Conservation (phyloP, 768 basidiomycete genomes). For the Rhizopogon vinicolor region DNA sequence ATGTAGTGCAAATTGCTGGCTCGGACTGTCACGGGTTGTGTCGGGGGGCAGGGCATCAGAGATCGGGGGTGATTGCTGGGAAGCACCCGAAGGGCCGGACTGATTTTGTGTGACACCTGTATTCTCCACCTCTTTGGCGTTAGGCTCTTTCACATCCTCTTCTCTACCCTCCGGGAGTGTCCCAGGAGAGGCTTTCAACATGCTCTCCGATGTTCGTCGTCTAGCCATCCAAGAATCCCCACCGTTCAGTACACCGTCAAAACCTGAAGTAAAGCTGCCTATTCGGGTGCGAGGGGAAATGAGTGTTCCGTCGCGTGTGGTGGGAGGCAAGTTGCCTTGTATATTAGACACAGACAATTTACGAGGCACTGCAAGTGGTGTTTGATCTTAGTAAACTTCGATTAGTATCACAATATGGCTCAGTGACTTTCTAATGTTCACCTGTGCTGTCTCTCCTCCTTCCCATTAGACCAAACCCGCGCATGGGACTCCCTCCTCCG, state of each 20-base stretch:
- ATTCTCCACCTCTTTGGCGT: constrained; percentile 63
- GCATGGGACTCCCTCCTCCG: constrained; percentile 47
- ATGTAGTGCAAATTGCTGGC: neutral
- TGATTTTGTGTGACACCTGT: constrained; percentile 2
- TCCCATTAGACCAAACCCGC: constrained; percentile 59
- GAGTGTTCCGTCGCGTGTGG: constrained; percentile 52
- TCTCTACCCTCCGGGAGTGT: constrained; percentile 38
- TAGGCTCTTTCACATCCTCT: constrained; percentile 35
- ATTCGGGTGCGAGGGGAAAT: constrained; percentile 65
- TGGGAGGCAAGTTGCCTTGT: constrained; percentile 42
- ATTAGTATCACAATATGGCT: constrained; percentile 4
- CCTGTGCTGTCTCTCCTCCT: constrained; percentile 71
- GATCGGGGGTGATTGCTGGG: constrained; percentile 10
- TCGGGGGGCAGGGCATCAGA: constrained; percentile 8
- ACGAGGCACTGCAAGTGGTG: constrained; percentile 49
- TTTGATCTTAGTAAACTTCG: constrained; percentile 44
- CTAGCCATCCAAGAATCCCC: constrained; percentile 69
- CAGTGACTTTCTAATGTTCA: constrained; percentile 19
- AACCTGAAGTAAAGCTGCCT: constrained; percentile 51
- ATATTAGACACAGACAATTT: constrained; percentile 66
- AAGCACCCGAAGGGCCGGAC: constrained; percentile 3
- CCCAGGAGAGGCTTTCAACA: constrained; percentile 34
- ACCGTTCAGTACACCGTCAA: constrained; percentile 66
- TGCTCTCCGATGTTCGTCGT: constrained; percentile 56
- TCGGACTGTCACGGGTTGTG: neutral